Evolutionary conservation across 768 basidiomycete genomes (phyloP).

Genomic region (Termitomyces sp.): DNA sequence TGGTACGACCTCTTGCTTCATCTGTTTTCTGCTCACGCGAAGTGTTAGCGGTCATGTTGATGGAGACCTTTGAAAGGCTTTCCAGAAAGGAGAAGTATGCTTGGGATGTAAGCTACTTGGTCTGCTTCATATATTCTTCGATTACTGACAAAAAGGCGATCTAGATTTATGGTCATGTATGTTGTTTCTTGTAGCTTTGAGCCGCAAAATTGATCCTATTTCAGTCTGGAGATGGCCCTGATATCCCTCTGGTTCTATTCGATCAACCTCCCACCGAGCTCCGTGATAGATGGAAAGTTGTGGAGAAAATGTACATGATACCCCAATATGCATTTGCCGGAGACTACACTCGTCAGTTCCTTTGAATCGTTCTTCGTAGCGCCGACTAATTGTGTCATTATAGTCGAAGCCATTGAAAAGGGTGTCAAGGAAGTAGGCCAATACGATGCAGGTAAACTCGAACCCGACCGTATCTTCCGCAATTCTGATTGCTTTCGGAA

Average conservation of each 20-base stretch:
- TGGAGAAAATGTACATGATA: conserved; percentile 64
- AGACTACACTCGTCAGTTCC: conserved; percentile 49
- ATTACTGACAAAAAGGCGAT: not conserved
- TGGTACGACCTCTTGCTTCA: conserved; percentile 29
- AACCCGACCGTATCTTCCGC: not conserved
- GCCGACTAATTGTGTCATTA: conserved; percentile 3
- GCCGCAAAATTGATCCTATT: not conserved
- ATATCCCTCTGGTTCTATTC: conserved; percentile 45
- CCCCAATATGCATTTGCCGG: conserved; percentile 68
- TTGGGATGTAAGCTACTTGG: conserved; percentile 56
- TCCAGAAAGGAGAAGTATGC: conserved; percentile 65
- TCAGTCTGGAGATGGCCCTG: conserved; percentile 60
- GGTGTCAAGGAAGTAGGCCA: conserved; percentile 55
- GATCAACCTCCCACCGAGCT: conserved; percentile 45
- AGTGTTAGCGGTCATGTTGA: conserved; percentile 59
- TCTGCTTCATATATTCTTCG: not conserved
- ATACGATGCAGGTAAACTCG: conserved; percentile 49
- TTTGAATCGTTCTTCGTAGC: not conserved
- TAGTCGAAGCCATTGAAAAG: conserved; percentile 62
- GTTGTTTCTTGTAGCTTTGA: conserved; percentile 12
- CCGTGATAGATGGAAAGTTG: conserved; percentile 59
- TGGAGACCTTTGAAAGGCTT: conserved; percentile 64
- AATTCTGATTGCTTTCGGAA: not conserved
- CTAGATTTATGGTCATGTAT: conserved; percentile 62
- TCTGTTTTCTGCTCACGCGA: not conserved